Percentiles rank a stretch among this genome's conserved stretches.
phyloP scores from a whole-genome alignment of 306 rosid species.

The Inga laurina region DNA sequence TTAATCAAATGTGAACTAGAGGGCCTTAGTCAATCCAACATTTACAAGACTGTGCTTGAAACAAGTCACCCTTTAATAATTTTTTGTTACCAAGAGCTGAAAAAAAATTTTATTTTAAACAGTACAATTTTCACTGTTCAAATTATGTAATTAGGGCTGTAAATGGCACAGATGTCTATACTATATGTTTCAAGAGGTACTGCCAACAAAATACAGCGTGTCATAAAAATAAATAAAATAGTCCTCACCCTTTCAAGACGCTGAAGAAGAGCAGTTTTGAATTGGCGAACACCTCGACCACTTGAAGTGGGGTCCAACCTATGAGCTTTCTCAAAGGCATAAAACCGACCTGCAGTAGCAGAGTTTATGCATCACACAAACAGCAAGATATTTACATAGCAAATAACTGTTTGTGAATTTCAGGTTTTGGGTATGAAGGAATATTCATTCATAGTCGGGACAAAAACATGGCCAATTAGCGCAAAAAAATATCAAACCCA shows the following conservation, averaged over 20 bases:
- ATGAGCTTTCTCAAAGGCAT: slow-evolving; percentile 98
- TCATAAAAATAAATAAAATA: not conserved
- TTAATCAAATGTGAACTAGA: not conserved
- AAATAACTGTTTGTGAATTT: not conserved
- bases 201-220: not conserved
- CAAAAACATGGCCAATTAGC: not conserved
- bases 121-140: not conserved
- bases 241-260: slow-evolving; percentile 86
- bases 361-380: not conserved
- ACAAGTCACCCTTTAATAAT: not conserved
- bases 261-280: slow-evolving; percentile 95
- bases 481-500: not conserved
- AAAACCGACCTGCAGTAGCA: slow-evolving; percentile 79
- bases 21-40: not conserved
- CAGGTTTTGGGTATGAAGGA: not conserved
- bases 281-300: slow-evolving; percentile 98
- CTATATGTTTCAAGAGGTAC: not conserved
- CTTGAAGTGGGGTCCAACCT: slow-evolving; percentile 96
- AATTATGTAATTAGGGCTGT: not conserved
- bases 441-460: not conserved
- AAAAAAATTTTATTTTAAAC: not conserved
- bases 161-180: not conserved
- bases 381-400: not conserved
- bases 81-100: not conserved
- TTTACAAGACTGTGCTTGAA: not conserved